Evolutionary conservation across 352 stramenopile species (phyloP).

Genomic region (Pythium inflatum): DNA sequence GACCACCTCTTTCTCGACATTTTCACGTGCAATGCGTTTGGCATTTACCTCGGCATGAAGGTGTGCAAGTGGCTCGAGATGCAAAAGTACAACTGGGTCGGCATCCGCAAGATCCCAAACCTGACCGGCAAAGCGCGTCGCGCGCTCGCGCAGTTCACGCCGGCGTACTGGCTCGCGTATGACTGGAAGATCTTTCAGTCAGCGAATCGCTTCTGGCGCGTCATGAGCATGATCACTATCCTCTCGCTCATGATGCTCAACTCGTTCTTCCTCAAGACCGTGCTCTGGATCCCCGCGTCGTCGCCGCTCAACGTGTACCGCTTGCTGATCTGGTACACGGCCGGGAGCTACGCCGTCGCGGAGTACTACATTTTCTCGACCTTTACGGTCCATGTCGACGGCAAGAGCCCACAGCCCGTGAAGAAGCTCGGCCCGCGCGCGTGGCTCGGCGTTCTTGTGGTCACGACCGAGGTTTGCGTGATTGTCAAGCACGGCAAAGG

Average conservation of each 20-base stretch:
- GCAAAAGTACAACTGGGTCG: conserved; percentile 90
- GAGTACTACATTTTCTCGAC: conserved; percentile 92
- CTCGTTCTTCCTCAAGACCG: conserved; percentile 96
- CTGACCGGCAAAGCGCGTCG: conserved; percentile 80
- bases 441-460: conserved; percentile 83
- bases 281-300: conserved; percentile 88
- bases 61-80: conserved; percentile 88
- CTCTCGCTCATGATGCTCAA: conserved; percentile 95
- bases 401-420: conserved; percentile 55
- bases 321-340: conserved; percentile 83
- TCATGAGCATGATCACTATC: conserved; percentile 90
- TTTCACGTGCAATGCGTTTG: conserved; percentile 92
- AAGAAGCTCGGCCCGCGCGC: conserved; percentile 83
- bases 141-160: conserved; percentile 89
- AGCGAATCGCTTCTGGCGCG: conserved; percentile 89
- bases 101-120: conserved; percentile 85
- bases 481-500: conserved; percentile 84
- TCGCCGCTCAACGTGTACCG: conserved; percentile 84
- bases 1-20: conserved; percentile 94
- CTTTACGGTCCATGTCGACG: conserved; percentile 74
- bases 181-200: conserved; percentile 94
- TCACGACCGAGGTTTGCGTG: conserved; percentile 75
- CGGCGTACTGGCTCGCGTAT: conserved; percentile 90
- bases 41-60: conserved; percentile 90
- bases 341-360: conserved; percentile 83